phyloP scores from a whole-genome alignment of 768 basidiomycete genomes.

The Scleroderma bovista region DNA sequence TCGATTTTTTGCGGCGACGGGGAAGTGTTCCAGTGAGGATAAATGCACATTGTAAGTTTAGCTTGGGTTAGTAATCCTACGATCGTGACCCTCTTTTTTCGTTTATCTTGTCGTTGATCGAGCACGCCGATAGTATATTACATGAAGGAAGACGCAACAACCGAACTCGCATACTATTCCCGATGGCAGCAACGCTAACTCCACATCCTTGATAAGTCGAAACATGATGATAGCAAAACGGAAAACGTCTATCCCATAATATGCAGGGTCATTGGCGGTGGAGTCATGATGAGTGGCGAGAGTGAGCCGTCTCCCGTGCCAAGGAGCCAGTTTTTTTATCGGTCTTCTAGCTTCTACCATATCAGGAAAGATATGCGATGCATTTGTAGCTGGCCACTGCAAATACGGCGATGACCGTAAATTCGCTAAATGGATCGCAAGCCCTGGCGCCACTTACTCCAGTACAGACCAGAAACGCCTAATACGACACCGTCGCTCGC shows the following conservation, averaged over 20 bases:
- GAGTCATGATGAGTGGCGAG: conserved; percentile 56
- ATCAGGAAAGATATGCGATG: conserved; percentile 23
- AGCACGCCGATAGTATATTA: conserved; percentile 36
- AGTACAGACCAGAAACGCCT: conserved; percentile 6
- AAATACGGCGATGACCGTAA: conserved; percentile 23
- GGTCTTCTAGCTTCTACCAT: no score
- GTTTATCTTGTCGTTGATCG: no score
- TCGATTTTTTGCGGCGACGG: conserved; percentile 44
- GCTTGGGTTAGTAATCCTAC: no score
- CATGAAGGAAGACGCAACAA: conserved; percentile 34
- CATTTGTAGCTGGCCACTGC: conserved; percentile 20
- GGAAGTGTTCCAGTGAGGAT: conserved; percentile 47
- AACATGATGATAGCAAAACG: conserved; percentile 33
- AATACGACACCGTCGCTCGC: background rate
- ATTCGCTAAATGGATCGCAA: conserved; percentile 27
- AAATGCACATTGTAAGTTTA: conserved; percentile 56
- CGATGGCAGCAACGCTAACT: background rate
- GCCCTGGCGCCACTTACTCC: no score
- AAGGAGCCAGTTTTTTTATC: no score
- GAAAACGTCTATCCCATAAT: conserved; percentile 58
- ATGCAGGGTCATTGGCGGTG: conserved; percentile 77
- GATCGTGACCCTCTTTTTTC: no score
- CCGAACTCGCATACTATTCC: background rate
- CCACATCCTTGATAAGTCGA: conserved; percentile 10
- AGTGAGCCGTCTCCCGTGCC: no score